phyloP scores from a whole-genome alignment of 2,329 filamentous ascomycete genomes.

The Aspergillus caelatus region DNA sequence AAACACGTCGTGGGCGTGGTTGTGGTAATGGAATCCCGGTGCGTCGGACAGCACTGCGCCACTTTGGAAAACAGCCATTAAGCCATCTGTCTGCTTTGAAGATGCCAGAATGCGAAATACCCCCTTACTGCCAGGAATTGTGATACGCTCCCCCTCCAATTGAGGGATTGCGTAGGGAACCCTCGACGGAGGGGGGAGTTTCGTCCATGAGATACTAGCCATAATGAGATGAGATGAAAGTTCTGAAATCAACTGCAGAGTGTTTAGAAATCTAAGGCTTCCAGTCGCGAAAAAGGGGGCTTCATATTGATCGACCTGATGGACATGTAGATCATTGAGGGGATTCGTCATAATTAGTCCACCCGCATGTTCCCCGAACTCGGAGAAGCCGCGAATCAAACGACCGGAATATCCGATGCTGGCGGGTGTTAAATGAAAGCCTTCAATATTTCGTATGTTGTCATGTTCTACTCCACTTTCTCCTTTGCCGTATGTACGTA shows the following conservation, averaged over 20 bases:
- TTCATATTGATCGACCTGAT: not conserved
- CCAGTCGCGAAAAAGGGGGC: not conserved
- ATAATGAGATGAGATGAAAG: conserved; percentile 13
- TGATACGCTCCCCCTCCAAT: conserved; percentile 55
- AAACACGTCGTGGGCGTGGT: conserved; percentile 61
- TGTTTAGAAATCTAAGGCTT: not conserved
- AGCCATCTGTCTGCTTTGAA: conserved; percentile 54
- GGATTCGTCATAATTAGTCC: conserved; percentile 9
- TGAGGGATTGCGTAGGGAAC: conserved; percentile 52
- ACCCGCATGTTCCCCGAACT: conserved; percentile 18
- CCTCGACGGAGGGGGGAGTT: conserved; percentile 41
- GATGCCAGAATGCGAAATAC: conserved; percentile 56
- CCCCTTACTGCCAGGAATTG: conserved; percentile 57
- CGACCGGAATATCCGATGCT: conserved; percentile 24
- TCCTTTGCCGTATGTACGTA: not conserved
- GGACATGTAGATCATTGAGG: not conserved
- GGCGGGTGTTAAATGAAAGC: not conserved
- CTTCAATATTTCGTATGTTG: not conserved
- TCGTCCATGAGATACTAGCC: conserved; percentile 27
- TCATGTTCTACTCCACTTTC: not conserved
- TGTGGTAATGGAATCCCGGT: conserved; percentile 59
- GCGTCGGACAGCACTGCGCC: conserved; percentile 47
- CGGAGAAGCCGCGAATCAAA: conserved; percentile 18
- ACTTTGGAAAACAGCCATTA: conserved; percentile 55
- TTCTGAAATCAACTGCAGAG: not conserved